Conservation (phyloP, 1,284 basidiomycete species). For the Cryptococcus sp. region DNA sequence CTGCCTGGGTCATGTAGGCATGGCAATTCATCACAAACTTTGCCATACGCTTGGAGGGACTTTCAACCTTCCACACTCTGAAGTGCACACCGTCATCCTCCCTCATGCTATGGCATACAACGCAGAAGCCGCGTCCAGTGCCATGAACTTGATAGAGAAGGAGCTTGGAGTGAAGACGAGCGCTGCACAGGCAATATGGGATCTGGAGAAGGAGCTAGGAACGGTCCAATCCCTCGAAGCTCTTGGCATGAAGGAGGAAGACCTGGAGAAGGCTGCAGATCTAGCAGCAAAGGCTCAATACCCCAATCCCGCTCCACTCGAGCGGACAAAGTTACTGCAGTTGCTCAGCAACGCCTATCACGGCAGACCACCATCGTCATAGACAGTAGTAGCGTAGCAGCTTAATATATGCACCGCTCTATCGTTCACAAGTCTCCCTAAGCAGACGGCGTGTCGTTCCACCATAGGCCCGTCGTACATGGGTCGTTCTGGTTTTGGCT, state of each 20-base stretch:
- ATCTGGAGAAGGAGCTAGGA: constrained; percentile 2
- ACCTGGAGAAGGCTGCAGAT: background rate
- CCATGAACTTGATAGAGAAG: background rate
- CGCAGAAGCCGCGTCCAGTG: background rate
- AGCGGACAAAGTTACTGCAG: background rate
- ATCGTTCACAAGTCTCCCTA: too few species aligned
- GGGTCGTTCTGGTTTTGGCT: too few species aligned
- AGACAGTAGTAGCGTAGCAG: too few species aligned
- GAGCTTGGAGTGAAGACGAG: background rate
- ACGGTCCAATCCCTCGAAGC: background rate
- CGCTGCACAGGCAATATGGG: background rate
- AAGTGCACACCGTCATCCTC: background rate
- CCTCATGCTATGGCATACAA: constrained; percentile 1
- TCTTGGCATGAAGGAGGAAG: background rate
- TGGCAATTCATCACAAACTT: background rate
- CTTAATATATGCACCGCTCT: too few species aligned
- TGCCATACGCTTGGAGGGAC: background rate
- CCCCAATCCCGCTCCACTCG: background rate
- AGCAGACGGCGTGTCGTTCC: too few species aligned
- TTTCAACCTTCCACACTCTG: background rate
- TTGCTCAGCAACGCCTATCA: background rate
- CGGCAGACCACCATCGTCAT: background rate
- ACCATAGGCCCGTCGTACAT: too few species aligned
- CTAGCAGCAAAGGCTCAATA: background rate
- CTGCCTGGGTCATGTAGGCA: background rate